Evolutionary conservation across 441 rosid genomes (phyloP), one percentile per base, ranked within the genome.

Genomic region (Dalechampia spathulata): DNA sequence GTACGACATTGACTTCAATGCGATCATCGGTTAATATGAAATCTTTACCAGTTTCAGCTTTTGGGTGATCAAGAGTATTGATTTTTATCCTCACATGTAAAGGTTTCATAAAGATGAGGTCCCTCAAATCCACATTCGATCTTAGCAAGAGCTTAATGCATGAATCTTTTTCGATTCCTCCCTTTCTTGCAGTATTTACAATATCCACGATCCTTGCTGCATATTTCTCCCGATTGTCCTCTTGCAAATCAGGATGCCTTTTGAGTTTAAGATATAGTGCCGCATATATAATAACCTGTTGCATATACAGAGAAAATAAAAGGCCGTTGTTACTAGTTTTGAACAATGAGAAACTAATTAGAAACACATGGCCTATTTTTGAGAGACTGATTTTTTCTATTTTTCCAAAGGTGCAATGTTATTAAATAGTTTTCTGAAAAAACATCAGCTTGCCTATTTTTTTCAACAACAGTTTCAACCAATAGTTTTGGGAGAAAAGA

Each of bases 1-100:
- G 82, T 19, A 80, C 69, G 20, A 83, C 81, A 71, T 82, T 45
- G 38, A 92, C 78, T 49, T 77, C 70, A 13, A 78, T 40, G 25
- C 80, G 62, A 47, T 87, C 68, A 25, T 86, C 73, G 0, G 91
- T 86, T 65, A 85, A 68, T 63, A 86, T 62, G 19, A 83, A 71
- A 50, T 65, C 86, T 69, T 79, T 86, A 2, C 72, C 60, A 52
- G 81, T 85, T 50, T 82, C 86, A 2, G 81, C 88, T 73, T 81
- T 87, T n/a, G 95, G 94, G 70, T 87, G 97, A 71, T 77, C 64
- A 43, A 23, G 71, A 2, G 72, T 56, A 58, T 81, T 72, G 5
- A 94, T 62, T 47, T 66, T 78, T 68, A 94, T 70, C 55, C 83
- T 80, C 47, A 86, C 81, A 40, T 84, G 91, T 26, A 94, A 49